Conservation (phyloP, 345 rosid genomes). For the Erodium maritimum region DNA sequence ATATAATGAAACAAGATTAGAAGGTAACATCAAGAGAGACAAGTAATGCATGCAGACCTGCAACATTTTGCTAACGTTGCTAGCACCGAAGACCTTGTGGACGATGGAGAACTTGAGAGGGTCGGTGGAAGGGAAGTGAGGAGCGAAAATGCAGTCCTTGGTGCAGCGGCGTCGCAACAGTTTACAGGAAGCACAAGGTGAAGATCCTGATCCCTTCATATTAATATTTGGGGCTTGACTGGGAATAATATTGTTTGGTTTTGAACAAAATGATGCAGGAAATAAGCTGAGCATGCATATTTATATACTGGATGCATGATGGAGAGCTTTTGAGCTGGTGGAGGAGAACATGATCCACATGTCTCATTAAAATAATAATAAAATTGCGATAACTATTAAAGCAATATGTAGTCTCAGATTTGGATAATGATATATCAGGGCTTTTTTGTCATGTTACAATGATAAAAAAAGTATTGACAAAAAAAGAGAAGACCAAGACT, state of each 20-base stretch:
- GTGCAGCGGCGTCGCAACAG: slow-evolving; percentile 66
- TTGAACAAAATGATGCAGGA: not conserved
- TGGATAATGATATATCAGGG: too few species aligned
- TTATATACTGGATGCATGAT: slow-evolving; percentile 41
- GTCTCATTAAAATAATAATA: too few species aligned
- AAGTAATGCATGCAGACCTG: too few species aligned
- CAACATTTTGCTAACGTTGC: slow-evolving; percentile 81
- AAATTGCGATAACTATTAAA: too few species aligned
- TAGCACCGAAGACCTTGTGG: slow-evolving; percentile 82
- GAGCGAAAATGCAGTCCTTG: slow-evolving; percentile 77
- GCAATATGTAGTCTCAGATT: too few species aligned
- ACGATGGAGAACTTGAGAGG: slow-evolving; percentile 75
- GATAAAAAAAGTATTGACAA: too few species aligned
- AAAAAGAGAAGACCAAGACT: not conserved
- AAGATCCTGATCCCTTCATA: slow-evolving; percentile 56
- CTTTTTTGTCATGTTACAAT: too few species aligned
- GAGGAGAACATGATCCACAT: slow-evolving; percentile 21
- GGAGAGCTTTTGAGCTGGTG: too few species aligned
- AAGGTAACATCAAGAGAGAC: too few species aligned
- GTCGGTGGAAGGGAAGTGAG: slow-evolving; percentile 76
- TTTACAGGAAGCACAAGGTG: slow-evolving; percentile 83
- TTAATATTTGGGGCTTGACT: not conserved
- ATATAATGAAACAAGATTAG: too few species aligned
- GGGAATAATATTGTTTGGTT: not conserved
- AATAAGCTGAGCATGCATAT: slow-evolving; percentile 13